Evolutionary conservation across 345 rosid species (phyloP).

Genomic region (Citrus medica): DNA sequence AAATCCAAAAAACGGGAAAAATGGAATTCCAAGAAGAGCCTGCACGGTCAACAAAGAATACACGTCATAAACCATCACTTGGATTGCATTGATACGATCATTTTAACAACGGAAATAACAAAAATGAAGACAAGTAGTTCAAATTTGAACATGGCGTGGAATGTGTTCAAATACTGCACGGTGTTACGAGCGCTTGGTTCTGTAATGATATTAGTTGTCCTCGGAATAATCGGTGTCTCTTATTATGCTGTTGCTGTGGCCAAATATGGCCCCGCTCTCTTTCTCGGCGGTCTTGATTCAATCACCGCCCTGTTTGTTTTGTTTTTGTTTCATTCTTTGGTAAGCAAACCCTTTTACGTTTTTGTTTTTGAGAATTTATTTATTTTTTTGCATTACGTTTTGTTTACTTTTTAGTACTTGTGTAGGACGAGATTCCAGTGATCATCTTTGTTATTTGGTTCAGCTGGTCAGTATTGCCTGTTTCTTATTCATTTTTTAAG

Average conservation of each 20-base stretch:
- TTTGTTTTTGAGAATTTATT: background rate
- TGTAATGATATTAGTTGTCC: slow-evolving; percentile 60
- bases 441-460: background rate
- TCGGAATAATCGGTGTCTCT: slow-evolving; percentile 59
- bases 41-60: background rate
- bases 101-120: background rate
- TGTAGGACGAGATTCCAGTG: background rate
- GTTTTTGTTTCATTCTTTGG: slow-evolving; percentile 61
- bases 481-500: background rate
- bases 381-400: background rate
- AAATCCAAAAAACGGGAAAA: background rate
- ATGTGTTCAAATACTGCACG: slow-evolving; percentile 78
- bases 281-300: slow-evolving; percentile 52
- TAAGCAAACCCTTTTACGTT: slow-evolving; percentile 15
- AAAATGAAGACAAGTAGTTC: background rate
- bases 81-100: background rate
- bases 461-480: background rate
- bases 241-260: slow-evolving; percentile 58
- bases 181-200: slow-evolving; percentile 78
- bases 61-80: background rate
- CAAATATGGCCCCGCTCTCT: slow-evolving; percentile 68
- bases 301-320: slow-evolving; percentile 38
- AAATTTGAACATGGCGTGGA: slow-evolving; percentile 54
- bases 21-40: slow-evolving; percentile 3
- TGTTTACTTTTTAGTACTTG: background rate